These are phyloP conservation scores for Nymphaea colorata DNA, from an alignment of 164 flowering plant species.

Conservation along the genomic window DNA sequence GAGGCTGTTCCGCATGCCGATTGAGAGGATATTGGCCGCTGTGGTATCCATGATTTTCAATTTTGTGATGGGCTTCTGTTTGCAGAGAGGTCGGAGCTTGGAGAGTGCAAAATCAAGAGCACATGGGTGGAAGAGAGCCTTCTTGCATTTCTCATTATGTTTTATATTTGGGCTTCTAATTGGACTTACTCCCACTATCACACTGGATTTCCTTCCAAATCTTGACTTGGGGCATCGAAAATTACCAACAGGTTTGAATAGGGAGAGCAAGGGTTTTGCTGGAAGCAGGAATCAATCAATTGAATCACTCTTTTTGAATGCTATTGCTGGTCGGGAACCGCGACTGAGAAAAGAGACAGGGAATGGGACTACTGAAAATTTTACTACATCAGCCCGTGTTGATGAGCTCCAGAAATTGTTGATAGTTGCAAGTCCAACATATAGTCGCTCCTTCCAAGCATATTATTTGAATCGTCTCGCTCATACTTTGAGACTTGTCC, in stretches of 20 bases:
- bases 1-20: conserved; percentile 41
- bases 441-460: conserved; percentile 55
- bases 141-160: conserved; percentile 49
- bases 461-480: conserved; percentile 71
- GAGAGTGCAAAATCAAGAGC: conserved; percentile 56
- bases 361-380: neutral
- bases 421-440: conserved; percentile 74
- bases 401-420: conserved; percentile 32
- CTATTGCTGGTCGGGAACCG: conserved; percentile 2
- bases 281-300: neutral
- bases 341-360: conserved; percentile 3
- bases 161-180: conserved; percentile 53
- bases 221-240: conserved; percentile 30
- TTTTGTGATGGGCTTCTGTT: conserved; percentile 27
- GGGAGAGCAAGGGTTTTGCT: conserved; percentile 13
- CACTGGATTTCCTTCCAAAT: conserved; percentile 29
- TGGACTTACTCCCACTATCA: conserved; percentile 51
- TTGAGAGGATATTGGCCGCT: conserved; percentile 31
- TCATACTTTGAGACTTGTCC: conserved; percentile 47
- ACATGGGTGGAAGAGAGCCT: conserved; percentile 47
- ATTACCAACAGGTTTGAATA: conserved; percentile 31
- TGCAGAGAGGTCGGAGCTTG: conserved; percentile 35
- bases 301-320: conserved; percentile 6
- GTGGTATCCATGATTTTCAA: conserved; percentile 25
- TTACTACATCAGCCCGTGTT: neutral